Evolutionary conservation across 1,139 yeast species (phyloP), one percentile per base, ranked within the genome.

Genomic region (Candida frijolesensis): DNA sequence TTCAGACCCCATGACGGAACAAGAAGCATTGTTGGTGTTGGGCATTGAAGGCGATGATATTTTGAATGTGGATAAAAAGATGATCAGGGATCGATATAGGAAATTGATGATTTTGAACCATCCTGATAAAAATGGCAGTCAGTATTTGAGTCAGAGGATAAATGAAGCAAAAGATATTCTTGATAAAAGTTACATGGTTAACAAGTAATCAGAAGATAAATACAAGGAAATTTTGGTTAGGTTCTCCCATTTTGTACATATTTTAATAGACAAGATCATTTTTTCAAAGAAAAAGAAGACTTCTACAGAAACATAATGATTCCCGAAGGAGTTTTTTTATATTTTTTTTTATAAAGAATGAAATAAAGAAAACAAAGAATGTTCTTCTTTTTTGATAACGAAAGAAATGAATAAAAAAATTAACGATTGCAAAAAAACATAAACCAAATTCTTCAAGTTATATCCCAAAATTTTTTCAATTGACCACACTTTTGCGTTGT

Each of bases 101-200:
- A 71, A 70, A 49, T 73, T 85, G 58, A 87, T 88, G 87, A 71
- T 85, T 48, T 60, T 73, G 48, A 89, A 76, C 59, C 96, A 88
- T 62, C 96, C 96, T 0, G 96, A 88, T 63, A 79, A 77, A 56
- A 85, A 87, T 5, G 96, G 96, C 0, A 84, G 90, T 56, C 78
- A 80, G 47, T 87, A 83, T 59, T 56, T 88, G 45, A 84, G 89
- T 2, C 83, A 84, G 74, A 86, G 88, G 63, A 83, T 89, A 53
- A 88, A 89, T 64, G 85, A 84, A 63, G 96, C 96, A 1, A 83
- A 82, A 56, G 89, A 84, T 43, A 65, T 85, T 1, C 67, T 87
- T 48, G 89, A 85, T 49, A 72, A 72, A 51, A 82, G 87, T 61
- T 80, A 80, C 60, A 61, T 80, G 60, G 61, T 74, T 46, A 69